Base-by-base conservation (phyloP, 768 basidiomycete genomes). In the Trametes meyenii region DNA sequence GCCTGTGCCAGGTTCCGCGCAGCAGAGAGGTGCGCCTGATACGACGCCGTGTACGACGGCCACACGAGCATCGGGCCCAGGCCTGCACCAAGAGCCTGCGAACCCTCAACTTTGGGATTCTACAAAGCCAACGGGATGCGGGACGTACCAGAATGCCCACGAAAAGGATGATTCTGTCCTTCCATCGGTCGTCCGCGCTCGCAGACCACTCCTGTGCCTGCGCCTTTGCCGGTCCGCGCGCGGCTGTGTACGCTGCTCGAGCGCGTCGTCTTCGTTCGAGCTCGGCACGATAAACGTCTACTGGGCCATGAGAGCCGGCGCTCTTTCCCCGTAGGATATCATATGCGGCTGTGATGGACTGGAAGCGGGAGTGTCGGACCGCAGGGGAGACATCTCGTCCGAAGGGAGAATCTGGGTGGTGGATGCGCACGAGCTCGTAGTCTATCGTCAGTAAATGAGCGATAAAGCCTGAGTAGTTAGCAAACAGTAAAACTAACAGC, bases 401-500 rank as follows among this genome's bases (percentile, higher is more conserved):
- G 11, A 75, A 70, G 3, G 78, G 74, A 3, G 85, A 83, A 70
- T 92, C 90, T 3, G 90, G 90, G 67, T 92, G 90, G 69, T 90
- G 83, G 11, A 78, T 70, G 46, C 86, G 84, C 40, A 88, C 89
- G 42, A 92, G 81, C 33, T 91, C 89, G 66, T 86, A 90, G 71
- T 91, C 90, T 90, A 39, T n/a, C 29, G 8, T 33, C 8, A 14
- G n/a, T 21, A 24, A 0, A 24, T 29, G 24, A 43, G 23, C 46
- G 29, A 29, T 26, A 12, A 24, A 14, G 51, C 40, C 35, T 21
- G 29, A 21, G 33, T 55, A 39, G 12, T 29, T 26, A 43, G 23
- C 19, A 17, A 26, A 14, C 26, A 44, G 40, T 17, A 21, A 36
- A 48, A 77, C 86, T 69, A 68, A 90, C 89, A 90, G 71, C 89